Evolutionary conservation across 2,329 filamentous ascomycete genomes (phyloP).

Genomic region (Aureobasidium sp.): DNA sequence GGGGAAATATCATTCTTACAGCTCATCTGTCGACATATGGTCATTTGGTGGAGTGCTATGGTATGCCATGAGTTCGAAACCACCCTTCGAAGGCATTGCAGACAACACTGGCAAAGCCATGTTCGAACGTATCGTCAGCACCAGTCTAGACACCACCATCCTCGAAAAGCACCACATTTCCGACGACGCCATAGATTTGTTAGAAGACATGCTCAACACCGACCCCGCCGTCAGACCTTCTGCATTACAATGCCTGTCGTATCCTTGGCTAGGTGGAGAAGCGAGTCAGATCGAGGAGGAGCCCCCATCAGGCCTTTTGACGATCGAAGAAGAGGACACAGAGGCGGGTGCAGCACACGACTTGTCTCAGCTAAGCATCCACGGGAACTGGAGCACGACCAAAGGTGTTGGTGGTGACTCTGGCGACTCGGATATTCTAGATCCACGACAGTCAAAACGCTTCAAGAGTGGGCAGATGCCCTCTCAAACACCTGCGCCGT

Average conservation of each 20-base stretch:
- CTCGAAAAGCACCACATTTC: constrained; percentile 57
- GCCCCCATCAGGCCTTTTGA: constrained; percentile 27
- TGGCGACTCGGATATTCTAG: constrained; percentile 32
- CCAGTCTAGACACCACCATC: constrained; percentile 58
- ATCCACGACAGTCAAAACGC: constrained; percentile 38
- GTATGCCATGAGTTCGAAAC: constrained; percentile 69
- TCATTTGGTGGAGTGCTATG: constrained; percentile 90
- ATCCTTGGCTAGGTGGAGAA: constrained; percentile 64
- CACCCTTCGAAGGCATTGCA: constrained; percentile 73
- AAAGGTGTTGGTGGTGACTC: constrained; percentile 28
- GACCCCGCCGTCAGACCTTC: constrained; percentile 72
- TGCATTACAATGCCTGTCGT: constrained; percentile 60
- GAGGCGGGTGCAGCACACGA: constrained; percentile 46
- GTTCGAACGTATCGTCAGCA: constrained; percentile 80
- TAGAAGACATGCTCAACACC: constrained; percentile 72
- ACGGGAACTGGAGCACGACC: constrained; percentile 23
- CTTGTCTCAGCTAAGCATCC: constrained; percentile 59
- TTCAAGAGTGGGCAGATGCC: constrained; percentile 30
- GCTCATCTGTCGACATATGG: constrained; percentile 92
- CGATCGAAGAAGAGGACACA: constrained; percentile 55
- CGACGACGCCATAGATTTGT: constrained; percentile 62
- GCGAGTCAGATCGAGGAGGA: constrained; percentile 28
- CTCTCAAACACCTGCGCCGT: constrained; percentile 17
- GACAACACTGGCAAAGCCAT: constrained; percentile 73
- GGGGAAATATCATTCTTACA: constrained; percentile 59